Conservation (phyloP, 768 basidiomycete genomes). For the Kwoniella sp. region DNA sequence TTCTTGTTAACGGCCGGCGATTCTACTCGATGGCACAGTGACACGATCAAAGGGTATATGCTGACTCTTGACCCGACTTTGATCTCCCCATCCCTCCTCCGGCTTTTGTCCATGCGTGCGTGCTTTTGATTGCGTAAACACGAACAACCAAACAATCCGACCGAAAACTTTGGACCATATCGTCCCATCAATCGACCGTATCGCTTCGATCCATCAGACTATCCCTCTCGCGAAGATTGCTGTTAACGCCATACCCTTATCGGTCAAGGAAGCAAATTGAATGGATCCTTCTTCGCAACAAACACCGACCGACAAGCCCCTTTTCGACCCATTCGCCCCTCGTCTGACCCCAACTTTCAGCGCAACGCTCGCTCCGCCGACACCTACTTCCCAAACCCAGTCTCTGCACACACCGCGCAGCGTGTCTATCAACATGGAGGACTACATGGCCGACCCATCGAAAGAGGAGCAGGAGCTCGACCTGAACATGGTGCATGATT, state of each 20-base stretch:
- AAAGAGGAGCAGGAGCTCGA: constrained; percentile 31
- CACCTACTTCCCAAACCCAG: constrained; percentile 7
- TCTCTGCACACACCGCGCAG: constrained; percentile 11
- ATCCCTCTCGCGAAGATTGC: neutral
- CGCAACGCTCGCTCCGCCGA: constrained; percentile 11
- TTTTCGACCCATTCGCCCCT: constrained; percentile 19
- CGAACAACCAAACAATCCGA: neutral
- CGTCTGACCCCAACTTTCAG: constrained; percentile 19
- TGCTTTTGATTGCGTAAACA: neutral
- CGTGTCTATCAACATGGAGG: constrained; percentile 28
- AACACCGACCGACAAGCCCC: neutral
- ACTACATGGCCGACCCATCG: constrained; percentile 14
- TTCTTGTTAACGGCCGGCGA: too few relatives aligned
- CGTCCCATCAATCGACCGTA: neutral
- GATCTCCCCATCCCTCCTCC: too few relatives aligned
- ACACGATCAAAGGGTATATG: too few relatives aligned
- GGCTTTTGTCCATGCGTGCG: neutral
- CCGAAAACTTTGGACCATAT: neutral
- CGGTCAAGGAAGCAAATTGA: neutral
- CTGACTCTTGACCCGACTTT: too few relatives aligned
- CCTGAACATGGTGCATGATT: constrained; percentile 50
- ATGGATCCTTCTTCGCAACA: constrained; percentile 12
- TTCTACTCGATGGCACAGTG: too few relatives aligned
- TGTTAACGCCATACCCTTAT: too few relatives aligned
- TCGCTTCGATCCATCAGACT: neutral